Base-by-base conservation (phyloP, 2,329 filamentous ascomycete genomes). In the Penicillium sp. region DNA sequence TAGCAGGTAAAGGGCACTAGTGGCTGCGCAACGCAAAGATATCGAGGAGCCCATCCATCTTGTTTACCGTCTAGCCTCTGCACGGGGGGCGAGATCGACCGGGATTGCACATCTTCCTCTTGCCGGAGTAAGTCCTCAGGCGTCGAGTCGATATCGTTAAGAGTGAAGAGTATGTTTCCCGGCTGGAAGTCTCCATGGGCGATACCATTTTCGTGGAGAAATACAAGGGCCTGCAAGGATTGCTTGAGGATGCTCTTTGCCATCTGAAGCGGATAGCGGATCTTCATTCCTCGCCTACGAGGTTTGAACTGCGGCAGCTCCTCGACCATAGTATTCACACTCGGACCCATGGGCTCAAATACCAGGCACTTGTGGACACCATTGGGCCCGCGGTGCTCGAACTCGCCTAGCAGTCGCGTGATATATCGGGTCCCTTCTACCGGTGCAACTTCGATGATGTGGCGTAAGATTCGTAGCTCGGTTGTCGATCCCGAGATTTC, bases 351-450 rank as follows among this genome's bases (percentile, higher is more conserved):
- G 10, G 68, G 57, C 61, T 71, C 64, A 50, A 69, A 64, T 43
- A 72, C 68, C 29, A 74, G 61, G 44, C 69, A 72, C 45, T 51
- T 58, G 50, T 74, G 70, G 46, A 56, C 34, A 16, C 72, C 71
- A 64, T 73, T 74, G 5, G 70, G 68, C 13, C 70, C 70, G 24
- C 49, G 53, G 47, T 64, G 60, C 20, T 64, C 50, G 57, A 73
- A 71, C 29, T 64, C 53, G 54, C 57, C 65, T 44, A 70, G 59
- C 45, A 63, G 61, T 56, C 20, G 60, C 46, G 54, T 61, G 56
- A 50, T 59, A 64, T 62, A 45, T 16, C 24, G 53, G 29, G 37
- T n/a, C 18, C 29, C 47, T 59, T 61, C 50, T 58, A 18, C 48
- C 55, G 56, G 58, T 47, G 60, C 56, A 43, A 50, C 26, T 61